Conservation (phyloP, 169 alveolate genomes). For the Cyclospora cayetanensis region DNA sequence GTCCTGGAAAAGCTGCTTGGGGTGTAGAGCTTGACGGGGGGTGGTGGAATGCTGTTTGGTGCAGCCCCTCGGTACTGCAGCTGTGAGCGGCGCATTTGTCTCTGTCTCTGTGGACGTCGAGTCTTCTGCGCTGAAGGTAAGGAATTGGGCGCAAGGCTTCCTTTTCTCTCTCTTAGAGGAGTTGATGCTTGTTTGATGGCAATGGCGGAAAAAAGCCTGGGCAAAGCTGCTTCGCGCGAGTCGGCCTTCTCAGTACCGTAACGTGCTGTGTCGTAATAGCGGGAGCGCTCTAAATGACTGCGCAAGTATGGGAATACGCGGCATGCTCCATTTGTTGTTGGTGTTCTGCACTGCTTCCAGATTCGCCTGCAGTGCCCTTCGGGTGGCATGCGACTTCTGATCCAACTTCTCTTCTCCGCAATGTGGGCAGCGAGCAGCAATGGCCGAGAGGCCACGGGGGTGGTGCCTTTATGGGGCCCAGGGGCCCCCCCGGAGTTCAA, state of each 20-base stretch:
- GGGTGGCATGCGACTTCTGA: not conserved
- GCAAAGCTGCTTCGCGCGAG: too few relatives aligned
- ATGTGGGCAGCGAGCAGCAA: not conserved
- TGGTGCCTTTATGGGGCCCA: not conserved
- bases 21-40: not conserved
- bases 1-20: too few relatives aligned
- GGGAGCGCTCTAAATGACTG: too few relatives aligned
- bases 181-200: too few relatives aligned
- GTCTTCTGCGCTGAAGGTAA: not conserved
- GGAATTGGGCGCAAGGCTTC: too few relatives aligned
- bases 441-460: too few relatives aligned
- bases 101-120: not conserved
- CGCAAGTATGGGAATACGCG: too few relatives aligned
- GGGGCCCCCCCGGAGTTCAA: not conserved
- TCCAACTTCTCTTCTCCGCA: not conserved
- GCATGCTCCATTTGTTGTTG: too few relatives aligned
- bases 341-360: not conserved
- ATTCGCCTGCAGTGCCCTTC: not conserved
- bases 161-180: too few relatives aligned
- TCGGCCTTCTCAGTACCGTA: too few relatives aligned
- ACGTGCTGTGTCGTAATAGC: too few relatives aligned
- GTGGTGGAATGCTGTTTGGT: not conserved
- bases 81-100: not conserved
- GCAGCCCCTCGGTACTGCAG: conserved; percentile 6
- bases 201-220: too few relatives aligned